Evolutionary conservation across 2,329 filamentous ascomycete species (phyloP).

Genomic region (Epichloe baconii): DNA sequence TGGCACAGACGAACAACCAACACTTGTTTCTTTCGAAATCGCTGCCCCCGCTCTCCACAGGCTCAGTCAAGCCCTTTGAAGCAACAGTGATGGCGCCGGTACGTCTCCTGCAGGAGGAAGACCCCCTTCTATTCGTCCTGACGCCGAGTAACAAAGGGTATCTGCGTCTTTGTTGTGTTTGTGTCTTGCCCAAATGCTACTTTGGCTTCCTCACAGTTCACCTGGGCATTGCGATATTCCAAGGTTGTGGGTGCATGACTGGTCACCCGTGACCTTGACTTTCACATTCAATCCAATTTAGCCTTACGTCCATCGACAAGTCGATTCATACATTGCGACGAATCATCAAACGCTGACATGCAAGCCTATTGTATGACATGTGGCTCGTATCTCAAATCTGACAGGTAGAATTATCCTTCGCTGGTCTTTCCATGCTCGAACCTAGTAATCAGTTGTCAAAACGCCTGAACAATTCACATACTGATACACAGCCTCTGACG

Average conservation of each 20-base stretch:
- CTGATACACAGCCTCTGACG: neutral
- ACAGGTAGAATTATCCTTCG: neutral
- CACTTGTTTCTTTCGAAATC: no score
- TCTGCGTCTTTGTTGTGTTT: constrained; percentile 9
- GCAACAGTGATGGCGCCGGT: constrained; percentile 13
- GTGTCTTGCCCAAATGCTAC: no score
- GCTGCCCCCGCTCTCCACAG: constrained; percentile 13
- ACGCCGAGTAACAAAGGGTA: constrained; percentile 48
- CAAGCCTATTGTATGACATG: neutral
- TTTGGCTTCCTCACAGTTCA: constrained; percentile 10
- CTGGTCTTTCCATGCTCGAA: neutral
- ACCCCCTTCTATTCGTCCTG: constrained; percentile 44
- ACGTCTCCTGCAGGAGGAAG: constrained; percentile 49
- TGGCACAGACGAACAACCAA: no score
- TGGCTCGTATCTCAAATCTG: no score
- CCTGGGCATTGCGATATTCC: no score
- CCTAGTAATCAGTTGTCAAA: constrained; percentile 1
- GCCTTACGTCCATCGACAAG: constrained; percentile 14
- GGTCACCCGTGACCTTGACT: no score
- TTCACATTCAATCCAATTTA: no score
- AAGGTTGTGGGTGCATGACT: no score
- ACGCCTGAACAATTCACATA: neutral
- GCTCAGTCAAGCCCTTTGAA: no score
- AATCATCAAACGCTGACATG: neutral
- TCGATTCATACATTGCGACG: neutral